Conservation (phyloP, 768 basidiomycete genomes). For the Naganishia friedmannii region DNA sequence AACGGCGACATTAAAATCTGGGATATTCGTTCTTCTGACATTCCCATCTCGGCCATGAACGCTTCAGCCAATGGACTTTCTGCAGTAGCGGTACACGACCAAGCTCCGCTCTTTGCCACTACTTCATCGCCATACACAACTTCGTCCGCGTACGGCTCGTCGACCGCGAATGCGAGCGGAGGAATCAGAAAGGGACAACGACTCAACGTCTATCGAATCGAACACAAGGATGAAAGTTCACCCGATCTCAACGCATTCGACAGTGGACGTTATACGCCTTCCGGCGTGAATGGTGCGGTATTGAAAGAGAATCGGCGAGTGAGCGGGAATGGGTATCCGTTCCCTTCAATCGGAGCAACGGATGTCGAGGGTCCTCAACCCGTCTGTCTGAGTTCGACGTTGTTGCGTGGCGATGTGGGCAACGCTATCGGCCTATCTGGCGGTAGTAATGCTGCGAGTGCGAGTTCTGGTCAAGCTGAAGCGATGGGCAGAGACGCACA, state of each 20-base stretch:
- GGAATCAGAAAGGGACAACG: slow-evolving; percentile 22
- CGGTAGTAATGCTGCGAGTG: background rate
- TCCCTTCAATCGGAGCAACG: slow-evolving; percentile 19
- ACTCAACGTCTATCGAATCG: slow-evolving; percentile 23
- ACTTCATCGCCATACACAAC: slow-evolving; percentile 28
- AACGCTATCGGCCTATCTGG: slow-evolving; percentile 8
- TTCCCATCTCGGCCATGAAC: slow-evolving; percentile 64
- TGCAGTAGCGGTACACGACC: slow-evolving; percentile 80
- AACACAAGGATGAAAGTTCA: slow-evolving; percentile 13
- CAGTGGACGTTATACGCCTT: slow-evolving; percentile 9
- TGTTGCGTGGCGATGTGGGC: slow-evolving; percentile 28
- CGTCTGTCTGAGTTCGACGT: slow-evolving; percentile 13
- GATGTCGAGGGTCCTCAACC: slow-evolving; percentile 22
- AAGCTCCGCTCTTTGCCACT: slow-evolving; percentile 75
- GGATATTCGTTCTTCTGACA: slow-evolving; percentile 71
- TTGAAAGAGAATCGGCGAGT: slow-evolving; percentile 5
- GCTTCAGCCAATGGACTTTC: slow-evolving; percentile 70
- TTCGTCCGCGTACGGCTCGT: slow-evolving; percentile 23
- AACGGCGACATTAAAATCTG: slow-evolving; percentile 88
- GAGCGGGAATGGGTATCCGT: slow-evolving; percentile 17
- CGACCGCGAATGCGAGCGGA: background rate
- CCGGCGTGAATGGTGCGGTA: slow-evolving; percentile 9
- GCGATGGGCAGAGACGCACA: background rate
- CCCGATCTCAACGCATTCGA: slow-evolving; percentile 15
- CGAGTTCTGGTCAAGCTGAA: background rate